A percentile compares a stretch with the other conserved stretches of the same genome.
Evolutionary conservation across 345 rosid genomes (phyloP).

Genomic region (Orychophragmus violaceus): DNA sequence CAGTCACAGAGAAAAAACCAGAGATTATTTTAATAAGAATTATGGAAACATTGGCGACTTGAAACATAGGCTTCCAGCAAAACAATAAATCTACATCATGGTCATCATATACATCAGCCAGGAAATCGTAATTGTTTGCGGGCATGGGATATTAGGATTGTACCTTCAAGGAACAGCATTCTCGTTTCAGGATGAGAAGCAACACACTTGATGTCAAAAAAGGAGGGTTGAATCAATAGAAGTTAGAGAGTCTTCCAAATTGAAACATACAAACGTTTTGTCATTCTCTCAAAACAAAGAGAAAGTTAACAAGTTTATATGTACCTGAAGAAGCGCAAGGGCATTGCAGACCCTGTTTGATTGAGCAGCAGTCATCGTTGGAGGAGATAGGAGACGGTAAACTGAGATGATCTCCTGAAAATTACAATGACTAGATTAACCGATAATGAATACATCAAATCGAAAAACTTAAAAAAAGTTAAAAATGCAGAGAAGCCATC

Average conservation of each 20-base stretch:
- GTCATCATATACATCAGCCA: not conserved
- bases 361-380: conserved; percentile 17
- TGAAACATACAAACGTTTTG: not conserved
- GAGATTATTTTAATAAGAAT: not conserved
- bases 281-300: not conserved
- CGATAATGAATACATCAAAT: conserved; percentile 1
- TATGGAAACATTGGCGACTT: not conserved
- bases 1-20: not conserved
- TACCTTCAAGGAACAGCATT: conserved; percentile 43
- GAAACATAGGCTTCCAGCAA: not conserved
- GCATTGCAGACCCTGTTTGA: conserved; percentile 42
- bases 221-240: not conserved
- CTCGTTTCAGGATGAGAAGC: conserved; percentile 54
- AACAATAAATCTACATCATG: not conserved
- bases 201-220: conserved; percentile 35
- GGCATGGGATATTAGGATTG: not conserved
- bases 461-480: not conserved
- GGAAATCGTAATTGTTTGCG: not conserved
- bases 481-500: not conserved
- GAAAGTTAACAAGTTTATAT: not conserved
- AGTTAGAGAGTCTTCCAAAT: not conserved
- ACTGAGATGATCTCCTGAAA: conserved; percentile 45
- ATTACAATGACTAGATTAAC: not conserved
- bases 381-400: conserved; percentile 30
- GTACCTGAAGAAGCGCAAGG: conserved; percentile 54